Conservation (phyloP, 2,329 filamentous ascomycete genomes). For the Lachnellula subtilissima region DNA sequence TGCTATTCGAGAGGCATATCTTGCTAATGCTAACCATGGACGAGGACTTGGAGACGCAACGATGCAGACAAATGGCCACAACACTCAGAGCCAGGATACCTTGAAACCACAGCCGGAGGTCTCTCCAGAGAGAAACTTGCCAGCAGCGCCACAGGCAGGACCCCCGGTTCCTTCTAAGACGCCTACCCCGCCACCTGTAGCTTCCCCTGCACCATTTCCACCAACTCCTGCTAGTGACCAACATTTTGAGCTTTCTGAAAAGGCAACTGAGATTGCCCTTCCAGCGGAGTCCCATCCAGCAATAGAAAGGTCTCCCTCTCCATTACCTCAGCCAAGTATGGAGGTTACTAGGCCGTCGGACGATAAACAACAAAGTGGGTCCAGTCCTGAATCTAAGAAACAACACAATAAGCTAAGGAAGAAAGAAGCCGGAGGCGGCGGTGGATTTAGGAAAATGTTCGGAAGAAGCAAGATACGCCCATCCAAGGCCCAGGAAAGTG, state of each 20-base stretch:
- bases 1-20: conserved; percentile 77
- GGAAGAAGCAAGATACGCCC: conserved; percentile 54
- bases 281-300: conserved; percentile 23
- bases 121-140: conserved; percentile 25
- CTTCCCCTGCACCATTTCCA: conserved; percentile 15
- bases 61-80: conserved; percentile 37
- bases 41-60: conserved; percentile 53
- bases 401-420: conserved; percentile 53
- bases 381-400: conserved; percentile 42
- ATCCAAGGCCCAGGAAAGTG: conserved; percentile 53
- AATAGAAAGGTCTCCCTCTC: conserved; percentile 5
- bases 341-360: conserved; percentile 21
- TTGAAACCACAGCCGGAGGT: conserved; percentile 13
- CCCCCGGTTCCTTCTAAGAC: conserved; percentile 42
- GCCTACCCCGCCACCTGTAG: conserved; percentile 17
- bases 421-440: conserved; percentile 31
- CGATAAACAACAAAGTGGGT: conserved; percentile 19
- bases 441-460: conserved; percentile 62
- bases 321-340: conserved; percentile 15
- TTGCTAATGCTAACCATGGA: conserved; percentile 68
- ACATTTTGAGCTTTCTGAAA: conserved; percentile 31
- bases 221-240: conserved; percentile 21
- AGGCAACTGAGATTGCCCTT: conserved; percentile 27
- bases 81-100: conserved; percentile 22
- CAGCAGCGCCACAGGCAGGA: conserved; percentile 14